Base-by-base conservation (phyloP, 805 yeast genomes). In the Sugiyamaella lignohabitans region DNA sequence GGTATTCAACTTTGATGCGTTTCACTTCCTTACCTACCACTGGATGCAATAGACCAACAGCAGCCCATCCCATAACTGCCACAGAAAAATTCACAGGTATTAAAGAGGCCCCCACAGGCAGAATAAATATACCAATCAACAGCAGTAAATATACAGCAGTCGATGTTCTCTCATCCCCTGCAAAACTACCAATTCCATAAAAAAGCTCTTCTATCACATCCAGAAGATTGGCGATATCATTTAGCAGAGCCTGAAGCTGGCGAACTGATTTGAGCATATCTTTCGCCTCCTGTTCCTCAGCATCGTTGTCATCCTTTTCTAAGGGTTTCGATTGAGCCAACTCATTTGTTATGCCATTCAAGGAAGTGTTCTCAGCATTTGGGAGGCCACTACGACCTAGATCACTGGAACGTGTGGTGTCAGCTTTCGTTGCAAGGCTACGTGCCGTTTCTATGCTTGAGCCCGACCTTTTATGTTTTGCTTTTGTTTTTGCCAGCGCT, bases 131-230 rank as follows among this genome's bases (percentile, higher is more conserved):
- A 4, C 41, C 45, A 10, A 39, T 2, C 1, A 45, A n/a, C 22
- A 53, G 21, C 10, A 52, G 63, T 8, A 75, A 71, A 52, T 76
- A 75, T n/a, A 84, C 57, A 4, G 78, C 67, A 0, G 93, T 82
- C 0, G 93, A 76, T 21, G 70, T 63, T 40, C 76, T 70, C 55
- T 86, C 94, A 60, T 86, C 84, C 14, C 32, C 53, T 5, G 71
- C 72, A 59, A 87, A 87, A 6, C 83, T 83, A 23, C 84, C 84
- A 3, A 82, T 72, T 10, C 81, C 83, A 55, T 70, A 74, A 55
- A 80, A 68, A 46, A 79, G 72, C 30, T 66, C 65, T 48, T 84
- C 87, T 5, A 75, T 62, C 16, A 66, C 62, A 18, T 80, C 80
- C 43, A 78, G 65, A 0, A 71, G 58, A 14, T 69, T 64, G 21